A percentile compares a stretch with the other conserved stretches of the same genome.
Evolutionary conservation across 1,284 basidiomycete genomes (phyloP).

Genomic region (Limonomyces culmigenus): DNA sequence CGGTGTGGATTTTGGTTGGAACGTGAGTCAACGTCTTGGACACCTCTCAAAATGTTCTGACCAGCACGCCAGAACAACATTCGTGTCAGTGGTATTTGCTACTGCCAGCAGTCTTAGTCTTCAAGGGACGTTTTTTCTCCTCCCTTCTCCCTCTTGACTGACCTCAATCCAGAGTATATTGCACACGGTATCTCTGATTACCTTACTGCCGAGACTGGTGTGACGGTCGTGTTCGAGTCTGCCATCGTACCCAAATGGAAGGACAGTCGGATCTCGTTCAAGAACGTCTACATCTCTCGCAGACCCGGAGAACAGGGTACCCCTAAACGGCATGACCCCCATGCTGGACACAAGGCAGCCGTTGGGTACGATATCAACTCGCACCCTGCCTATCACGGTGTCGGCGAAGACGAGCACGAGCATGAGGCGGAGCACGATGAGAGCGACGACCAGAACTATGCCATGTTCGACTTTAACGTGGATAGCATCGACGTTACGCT

Average conservation of each 20-base stretch:
- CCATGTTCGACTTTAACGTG: conserved; percentile 82
- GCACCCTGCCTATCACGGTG: conserved; percentile 50
- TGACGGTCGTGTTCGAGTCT: conserved; percentile 92
- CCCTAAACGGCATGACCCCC: conserved; percentile 5
- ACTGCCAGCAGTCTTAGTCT: conserved; percentile 81
- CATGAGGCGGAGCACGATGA: conserved; percentile 12
- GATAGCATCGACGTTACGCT: conserved; percentile 94
- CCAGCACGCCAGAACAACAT: conserved; percentile 73
- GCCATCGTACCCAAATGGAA: conserved; percentile 98
- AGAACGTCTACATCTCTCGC: conserved; percentile 89
- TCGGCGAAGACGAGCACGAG: conserved; percentile 36
- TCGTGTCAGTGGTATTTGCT: conserved; percentile 87
- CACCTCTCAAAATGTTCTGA: conserved; percentile 7
- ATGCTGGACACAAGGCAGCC: conserved; percentile 31
- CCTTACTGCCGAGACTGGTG: conserved; percentile 83
- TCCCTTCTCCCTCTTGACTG: background rate
- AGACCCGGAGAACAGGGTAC: conserved; percentile 27
- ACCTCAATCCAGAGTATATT: conserved; percentile 47
- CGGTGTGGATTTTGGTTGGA: conserved; percentile 84
- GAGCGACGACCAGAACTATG: conserved; percentile 55
- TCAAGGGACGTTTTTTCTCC: conserved; percentile 37
- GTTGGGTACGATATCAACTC: conserved; percentile 59
- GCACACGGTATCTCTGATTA: conserved; percentile 87
- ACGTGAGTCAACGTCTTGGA: conserved; percentile 48
- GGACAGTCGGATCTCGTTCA: conserved; percentile 88